Base-by-base conservation (phyloP, 2,329 filamentous ascomycete genomes). In the Cadophora luteo-olivacea region DNA sequence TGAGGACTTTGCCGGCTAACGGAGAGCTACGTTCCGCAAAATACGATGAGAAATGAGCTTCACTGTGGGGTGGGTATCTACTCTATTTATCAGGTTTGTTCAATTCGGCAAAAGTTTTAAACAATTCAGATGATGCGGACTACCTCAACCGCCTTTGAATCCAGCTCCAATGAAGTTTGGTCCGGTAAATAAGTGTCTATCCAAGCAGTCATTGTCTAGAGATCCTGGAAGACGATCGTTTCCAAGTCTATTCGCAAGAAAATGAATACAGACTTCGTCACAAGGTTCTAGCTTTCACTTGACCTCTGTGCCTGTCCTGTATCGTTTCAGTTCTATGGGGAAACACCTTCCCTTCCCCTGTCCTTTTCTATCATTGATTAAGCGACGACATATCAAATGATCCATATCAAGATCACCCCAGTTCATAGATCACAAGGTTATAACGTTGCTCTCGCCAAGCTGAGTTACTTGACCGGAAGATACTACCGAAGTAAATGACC, bases 241-340 rank as follows among this genome's bases (percentile, higher is more conserved):
- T 38, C 36, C 36, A 9, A 38, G 12, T 14, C 36, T 9, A 38
- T 14, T 38, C 36, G 12, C 36, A 2, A 38, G 36, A 38, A 38
- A 4, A 38, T 38, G 7, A 38, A 38, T 5, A 3, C 36, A 38
- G 12, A 38, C 12, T 38, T 38, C 12, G 12, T 14, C 8, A 45
- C 11, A 45, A 19, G 14, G 41, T 14, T 16, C 41, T 14, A 14
- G 41, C 5, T 2, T 19, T 45, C 16, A 22, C n/a, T 49, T 49
- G 45, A 49, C 12, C 5, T 45, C 41, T 2, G 41, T 45, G 19
- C 41, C 41, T 45, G 41, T 45, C 41, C 41, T 45, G 41, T 14
- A 6, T 38, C 45, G 52, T 65, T 49, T 65, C 63, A 7, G 49
- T 57, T 19, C n/a, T 49, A 25, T 65, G 45, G 45, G n/a, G 45